phyloP scores from a whole-genome alignment of 2,329 filamentous ascomycete genomes.

The Monilinia aucupariae region DNA sequence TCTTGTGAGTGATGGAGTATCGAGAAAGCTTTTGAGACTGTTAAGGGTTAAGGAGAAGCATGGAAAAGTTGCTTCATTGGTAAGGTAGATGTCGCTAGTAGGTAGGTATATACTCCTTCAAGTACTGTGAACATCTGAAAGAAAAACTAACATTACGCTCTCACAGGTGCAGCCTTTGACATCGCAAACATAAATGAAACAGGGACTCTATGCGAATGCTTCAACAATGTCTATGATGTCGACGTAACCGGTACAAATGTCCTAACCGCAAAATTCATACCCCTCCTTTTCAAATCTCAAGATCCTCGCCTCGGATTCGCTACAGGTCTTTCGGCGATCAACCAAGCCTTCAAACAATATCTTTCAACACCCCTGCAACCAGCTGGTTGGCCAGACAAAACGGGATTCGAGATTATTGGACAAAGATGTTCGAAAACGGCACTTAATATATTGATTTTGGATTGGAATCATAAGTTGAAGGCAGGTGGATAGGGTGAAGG shows the following conservation, averaged over 20 bases:
- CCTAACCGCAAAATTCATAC: constrained; percentile 34
- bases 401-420: constrained; percentile 27
- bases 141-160: background rate
- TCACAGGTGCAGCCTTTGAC: constrained; percentile 31
- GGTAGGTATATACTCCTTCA: background rate
- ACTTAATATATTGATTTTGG: constrained; percentile 46
- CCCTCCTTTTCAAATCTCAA: constrained; percentile 39
- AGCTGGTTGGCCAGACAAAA: constrained; percentile 41
- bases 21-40: constrained; percentile 23
- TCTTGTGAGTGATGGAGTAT: constrained; percentile 27
- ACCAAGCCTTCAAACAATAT: constrained; percentile 28
- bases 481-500: too few relatives aligned
- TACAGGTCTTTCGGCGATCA: constrained; percentile 38
- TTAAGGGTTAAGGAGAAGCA: constrained; percentile 21
- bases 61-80: constrained; percentile 23
- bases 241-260: constrained; percentile 34
- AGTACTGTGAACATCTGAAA: background rate
- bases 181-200: constrained; percentile 29
- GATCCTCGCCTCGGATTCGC: constrained; percentile 45
- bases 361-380: constrained; percentile 24
- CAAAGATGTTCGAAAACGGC: constrained; percentile 43
- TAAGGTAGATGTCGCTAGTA: constrained; percentile 29
- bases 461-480: constrained; percentile 41
- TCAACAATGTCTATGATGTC: constrained; percentile 31
- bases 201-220: constrained; percentile 30